Evolutionary conservation across 2,329 filamentous ascomycete genomes (phyloP), one percentile per base, ranked within the genome.

Genomic region (Penicillium verrucosum): DNA sequence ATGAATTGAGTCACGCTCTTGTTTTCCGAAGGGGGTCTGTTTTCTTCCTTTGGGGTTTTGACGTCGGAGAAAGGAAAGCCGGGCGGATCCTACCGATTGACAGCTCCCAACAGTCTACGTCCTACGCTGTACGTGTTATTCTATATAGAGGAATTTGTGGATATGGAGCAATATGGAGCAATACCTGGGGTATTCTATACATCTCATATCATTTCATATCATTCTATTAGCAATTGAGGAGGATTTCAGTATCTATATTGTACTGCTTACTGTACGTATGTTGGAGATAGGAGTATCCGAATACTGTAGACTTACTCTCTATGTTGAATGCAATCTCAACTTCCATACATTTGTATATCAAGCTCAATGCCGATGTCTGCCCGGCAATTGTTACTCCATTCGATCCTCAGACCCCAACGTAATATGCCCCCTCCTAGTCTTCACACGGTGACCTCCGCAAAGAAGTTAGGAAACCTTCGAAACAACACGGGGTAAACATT

Each of bases 41-140:
- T 7, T 34, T 30, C n/a, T 55, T 30, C 36, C 40, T 27, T 36
- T n/a, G 45, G 36, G 43, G 44, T 23, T 51, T 57, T 23, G 44
- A 44, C 18, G 18, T 46, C 58, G 48, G 60, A 59, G 56, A 36
- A 52, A 21, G 12, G 11, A 52, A 50, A 10, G 16, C 27, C 57
- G 60, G 60, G 54, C 60, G 60, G 60, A 53, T n/a, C 59, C 59
- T 58, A 56, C 59, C 60, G 60, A 55, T 18, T 51, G 34, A 52
- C 14, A 21, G 11, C n/a, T 8, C 18, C 36, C 37, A 44, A 44
- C 43, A 34, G 41, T 45, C 46, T 41, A 44, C 27, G 27, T 32
- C 53, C 36, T 59, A 63, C 54, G 59, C 62, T 40, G 59, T 63
- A 63, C 34, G 27, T 29, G 18, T 41, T 48, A 41, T 59, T 60